A percentile compares a stretch with the other conserved stretches of the same genome.
Conservation (phyloP, 805 yeast genomes). For the Lachancea nothofagi region DNA sequence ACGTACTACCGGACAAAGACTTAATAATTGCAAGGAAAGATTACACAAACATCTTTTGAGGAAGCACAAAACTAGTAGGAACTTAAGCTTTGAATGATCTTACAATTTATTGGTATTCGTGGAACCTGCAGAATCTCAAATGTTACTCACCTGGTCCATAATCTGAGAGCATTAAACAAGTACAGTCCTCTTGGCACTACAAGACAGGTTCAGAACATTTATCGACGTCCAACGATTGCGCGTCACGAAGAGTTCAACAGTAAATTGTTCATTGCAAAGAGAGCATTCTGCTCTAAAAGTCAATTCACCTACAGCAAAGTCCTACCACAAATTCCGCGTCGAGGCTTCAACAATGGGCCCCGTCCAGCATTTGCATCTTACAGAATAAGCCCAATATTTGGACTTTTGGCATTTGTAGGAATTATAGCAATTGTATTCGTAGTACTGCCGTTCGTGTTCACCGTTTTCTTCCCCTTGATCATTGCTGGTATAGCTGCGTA, state of each 20-base stretch:
- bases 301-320: not conserved
- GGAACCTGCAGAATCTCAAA: not conserved
- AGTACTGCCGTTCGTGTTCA: constrained; percentile 17
- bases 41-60: too few species aligned
- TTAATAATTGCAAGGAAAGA: too few species aligned
- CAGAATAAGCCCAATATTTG: constrained; percentile 12
- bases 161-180: too few species aligned
- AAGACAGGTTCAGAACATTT: too few species aligned
- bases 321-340: not conserved
- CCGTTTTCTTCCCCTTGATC: constrained; percentile 22
- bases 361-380: constrained; percentile 8
- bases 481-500: constrained; percentile 17
- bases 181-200: too few species aligned
- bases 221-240: too few species aligned
- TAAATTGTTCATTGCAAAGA: too few species aligned
- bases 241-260: too few species aligned
- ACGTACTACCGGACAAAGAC: too few species aligned
- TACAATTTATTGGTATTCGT: not conserved
- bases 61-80: too few species aligned
- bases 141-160: too few species aligned
- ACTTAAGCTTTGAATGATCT: not conserved
- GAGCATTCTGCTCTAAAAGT: too few species aligned
- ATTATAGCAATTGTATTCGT: constrained; percentile 12
- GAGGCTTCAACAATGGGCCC: not conserved
- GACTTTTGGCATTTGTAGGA: constrained; percentile 16